These are phyloP conservation scores for Penicillium sp. DNA, from an alignment of 2,329 filamentous ascomycete genomes.

Conservation along the genomic window DNA sequence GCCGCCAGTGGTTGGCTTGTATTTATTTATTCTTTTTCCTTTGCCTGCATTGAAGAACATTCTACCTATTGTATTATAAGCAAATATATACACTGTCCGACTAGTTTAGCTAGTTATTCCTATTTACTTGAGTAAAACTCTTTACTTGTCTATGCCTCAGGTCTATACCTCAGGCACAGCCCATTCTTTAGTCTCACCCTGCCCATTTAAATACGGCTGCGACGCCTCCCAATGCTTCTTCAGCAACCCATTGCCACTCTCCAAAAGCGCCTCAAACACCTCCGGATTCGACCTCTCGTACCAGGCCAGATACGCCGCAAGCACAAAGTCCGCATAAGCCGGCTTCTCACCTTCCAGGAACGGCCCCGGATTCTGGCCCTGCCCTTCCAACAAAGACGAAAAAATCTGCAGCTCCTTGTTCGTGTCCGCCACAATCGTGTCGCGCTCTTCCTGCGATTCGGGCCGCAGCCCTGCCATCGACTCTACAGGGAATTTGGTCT, in stretches of 20 bases:
- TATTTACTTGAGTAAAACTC: not conserved
- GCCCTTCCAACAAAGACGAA: slow-evolving; percentile 25
- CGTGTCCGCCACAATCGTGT: slow-evolving; percentile 17
- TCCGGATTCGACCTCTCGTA: slow-evolving; percentile 21
- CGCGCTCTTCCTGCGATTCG: slow-evolving; percentile 18
- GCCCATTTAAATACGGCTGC: slow-evolving; percentile 29
- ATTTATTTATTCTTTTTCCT: not conserved
- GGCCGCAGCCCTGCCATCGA: slow-evolving; percentile 27
- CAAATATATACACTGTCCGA: not conserved
- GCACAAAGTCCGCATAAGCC: slow-evolving; percentile 28
- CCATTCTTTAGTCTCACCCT: slow-evolving; percentile 33
- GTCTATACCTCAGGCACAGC: slow-evolving; percentile 17
- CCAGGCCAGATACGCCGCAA: slow-evolving; percentile 25
- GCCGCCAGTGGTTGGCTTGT: not conserved
- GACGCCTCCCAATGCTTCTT: slow-evolving; percentile 27
- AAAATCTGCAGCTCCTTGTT: slow-evolving; percentile 21
- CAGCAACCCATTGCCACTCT: slow-evolving; percentile 26
- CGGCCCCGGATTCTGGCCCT: slow-evolving; percentile 27
- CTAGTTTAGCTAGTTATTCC: not conserved
- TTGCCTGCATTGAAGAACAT: slow-evolving; percentile 2
- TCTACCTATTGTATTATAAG: not conserved
- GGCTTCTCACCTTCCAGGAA: slow-evolving; percentile 32
- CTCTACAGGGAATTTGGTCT: slow-evolving; percentile 16
- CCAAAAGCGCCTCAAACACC: slow-evolving; percentile 22
- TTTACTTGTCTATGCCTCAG: not conserved